A percentile compares a stretch with the other conserved stretches of the same genome.
phyloP scores from a whole-genome alignment of 2,329 filamentous ascomycete species.

The Xylariaceae sp. region DNA sequence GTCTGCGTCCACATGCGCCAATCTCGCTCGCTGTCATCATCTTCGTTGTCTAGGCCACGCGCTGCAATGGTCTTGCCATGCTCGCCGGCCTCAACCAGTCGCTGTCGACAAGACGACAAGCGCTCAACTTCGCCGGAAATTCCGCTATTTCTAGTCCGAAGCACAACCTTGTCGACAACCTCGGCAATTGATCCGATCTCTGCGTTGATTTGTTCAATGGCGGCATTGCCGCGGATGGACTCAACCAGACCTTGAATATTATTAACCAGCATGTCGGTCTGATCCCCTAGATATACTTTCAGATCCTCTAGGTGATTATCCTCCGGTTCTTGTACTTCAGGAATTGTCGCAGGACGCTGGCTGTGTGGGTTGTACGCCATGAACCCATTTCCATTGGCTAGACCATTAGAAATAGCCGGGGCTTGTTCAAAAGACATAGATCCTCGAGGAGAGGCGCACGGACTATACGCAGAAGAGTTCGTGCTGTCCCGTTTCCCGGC shows the following conservation, averaged over 20 bases:
- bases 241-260: slow-evolving; percentile 77
- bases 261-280: slow-evolving; percentile 71
- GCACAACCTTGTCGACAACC: slow-evolving; percentile 65
- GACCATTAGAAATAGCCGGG: slow-evolving; percentile 26
- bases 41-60: slow-evolving; percentile 45
- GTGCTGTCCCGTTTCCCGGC: slow-evolving; percentile 51
- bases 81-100: slow-evolving; percentile 58
- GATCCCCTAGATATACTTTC: slow-evolving; percentile 74
- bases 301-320: slow-evolving; percentile 46
- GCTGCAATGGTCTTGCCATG: slow-evolving; percentile 56
- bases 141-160: slow-evolving; percentile 56
- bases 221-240: slow-evolving; percentile 60
- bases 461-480: slow-evolving; percentile 70
- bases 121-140: slow-evolving; percentile 49
- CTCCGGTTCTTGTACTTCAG: slow-evolving; percentile 38
- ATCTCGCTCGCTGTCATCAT: slow-evolving; percentile 43
- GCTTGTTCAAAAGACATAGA: slow-evolving; percentile 41
- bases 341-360: slow-evolving; percentile 33
- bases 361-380: slow-evolving; percentile 31
- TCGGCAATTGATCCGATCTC: slow-evolving; percentile 66
- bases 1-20: slow-evolving; percentile 63
- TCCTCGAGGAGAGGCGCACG: slow-evolving; percentile 61
- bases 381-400: slow-evolving; percentile 36
- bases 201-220: slow-evolving; percentile 59
- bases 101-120: slow-evolving; percentile 58